Percentiles rank a stretch among this genome's conserved stretches.
These are phyloP conservation scores for Hortiboletus campestris DNA, from an alignment of 768 basidiomycete species.

Conservation along the genomic window DNA sequence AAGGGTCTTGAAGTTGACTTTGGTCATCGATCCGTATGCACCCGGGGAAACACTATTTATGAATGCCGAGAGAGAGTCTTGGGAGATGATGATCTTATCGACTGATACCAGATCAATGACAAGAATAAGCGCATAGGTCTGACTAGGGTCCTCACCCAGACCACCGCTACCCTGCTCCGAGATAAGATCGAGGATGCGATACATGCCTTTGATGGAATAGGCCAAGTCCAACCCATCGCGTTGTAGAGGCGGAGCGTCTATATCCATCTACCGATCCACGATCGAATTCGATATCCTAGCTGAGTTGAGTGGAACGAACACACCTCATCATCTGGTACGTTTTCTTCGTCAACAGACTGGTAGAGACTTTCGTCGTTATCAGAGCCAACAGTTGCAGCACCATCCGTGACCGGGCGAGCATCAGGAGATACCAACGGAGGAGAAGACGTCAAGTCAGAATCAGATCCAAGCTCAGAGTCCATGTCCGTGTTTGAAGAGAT, in stretches of 20 bases:
- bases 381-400: neutral
- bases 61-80: conserved; percentile 46
- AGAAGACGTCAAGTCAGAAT: conserved; percentile 5
- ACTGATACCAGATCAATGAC: conserved; percentile 35
- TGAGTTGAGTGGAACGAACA: neutral
- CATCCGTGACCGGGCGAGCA: neutral
- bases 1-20: conserved; percentile 53
- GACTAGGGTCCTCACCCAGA: conserved; percentile 37
- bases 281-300: neutral
- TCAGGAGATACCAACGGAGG: neutral
- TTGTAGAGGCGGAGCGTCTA: conserved; percentile 1
- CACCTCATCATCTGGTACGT: conserved; percentile 6
- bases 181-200: conserved; percentile 53
- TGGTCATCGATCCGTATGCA: conserved; percentile 52
- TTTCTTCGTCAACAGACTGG: conserved; percentile 11
- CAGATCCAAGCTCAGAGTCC: neutral
- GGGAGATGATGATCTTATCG: conserved; percentile 61
- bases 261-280: conserved; percentile 18
- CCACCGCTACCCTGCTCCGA: conserved; percentile 50
- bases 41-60: conserved; percentile 49
- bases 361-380: conserved; percentile 15
- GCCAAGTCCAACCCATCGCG: conserved; percentile 21
- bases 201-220: conserved; percentile 44
- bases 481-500: conserved; percentile 9
- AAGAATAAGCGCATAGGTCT: neutral